Base-by-base conservation (phyloP, 2,329 filamentous ascomycete species). In the Trichoderma breve region DNA sequence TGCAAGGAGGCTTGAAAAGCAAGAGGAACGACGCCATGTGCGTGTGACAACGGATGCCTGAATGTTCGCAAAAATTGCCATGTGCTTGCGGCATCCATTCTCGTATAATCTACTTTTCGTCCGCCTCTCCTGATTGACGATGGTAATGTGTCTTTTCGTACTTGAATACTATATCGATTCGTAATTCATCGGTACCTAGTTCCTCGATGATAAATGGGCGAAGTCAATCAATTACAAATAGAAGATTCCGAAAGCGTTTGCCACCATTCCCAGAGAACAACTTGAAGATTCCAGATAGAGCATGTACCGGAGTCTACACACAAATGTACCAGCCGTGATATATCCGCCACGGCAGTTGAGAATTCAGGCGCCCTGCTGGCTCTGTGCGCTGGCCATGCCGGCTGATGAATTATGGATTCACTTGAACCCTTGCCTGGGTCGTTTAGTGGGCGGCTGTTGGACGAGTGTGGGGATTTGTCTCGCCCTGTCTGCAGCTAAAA, bases 381-480 rank as follows among this genome's bases (percentile, higher is more conserved):
- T 67, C 47, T 57, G 64, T 57, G 47, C 64, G 64, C 64, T 67
- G 64, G 63, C 63, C 63, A 63, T 43, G 60, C 60, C 60, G 34
- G 60, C 60, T 63, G 34, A 63, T 63, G 60, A 14, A 53, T 53
- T 24, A 53, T 53, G 47, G 47, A 53, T 53, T 53, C 47, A 21
- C 47, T 24, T 14, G 43, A 53, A 53, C 60, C 15, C 30, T 67
- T 57, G 57, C 47, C 30, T 18, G 21, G 63, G 63, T 21, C 28
- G 12, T 55, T 55, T 36, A 66, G 63, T 66, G 63, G 63, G 63
- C 63, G 47, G 43, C 43, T 67, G 64, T 15, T 62, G 64, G 64
- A 21, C 39, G n/a, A 26, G 51, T 67, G 64, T 36, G 64, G 64
- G 64, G 64, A 21, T 18, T 15, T n/a, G 21, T 39, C 21, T 67